Base-by-base conservation (phyloP, 2,329 filamentous ascomycete genomes). In the Helicocarpus griseus region DNA sequence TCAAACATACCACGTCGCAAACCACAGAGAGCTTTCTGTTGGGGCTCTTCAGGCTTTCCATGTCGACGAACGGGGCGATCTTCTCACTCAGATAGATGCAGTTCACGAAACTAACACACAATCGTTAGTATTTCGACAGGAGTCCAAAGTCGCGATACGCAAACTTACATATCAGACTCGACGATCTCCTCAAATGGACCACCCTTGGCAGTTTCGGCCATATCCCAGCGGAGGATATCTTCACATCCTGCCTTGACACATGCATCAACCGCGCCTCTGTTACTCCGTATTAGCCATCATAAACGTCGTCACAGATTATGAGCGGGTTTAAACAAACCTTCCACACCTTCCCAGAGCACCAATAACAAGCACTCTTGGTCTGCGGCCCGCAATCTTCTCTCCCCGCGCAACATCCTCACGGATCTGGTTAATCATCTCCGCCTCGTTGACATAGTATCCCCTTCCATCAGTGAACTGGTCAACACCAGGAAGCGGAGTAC, bases 81-180 rank as follows among this genome's bases (percentile, higher is more conserved):
- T 84, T 80, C 60, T 81, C 75, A 55, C 77, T 81, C 39, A 96
- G 82, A 73, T 95, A 95, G 67, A 95, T 91, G 78, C 86, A 89
- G 75, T 93, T 94, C 68, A 93, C 77, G 65, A 89, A 88, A 64
- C 89, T 84, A 62, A 87, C 83, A 54, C 61, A 49, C n/a, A 64
- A 61, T 35, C 4, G 24, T 41, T 13, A 21, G 21, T 6, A 36
- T 28, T 17, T 26, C 46, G 14, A 29, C 3, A 33, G 8, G n/a
- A 36, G 45, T 29, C 14, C 3, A 6, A 1, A 21, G 24, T 28
- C 13, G 29, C 29, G 29, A 17, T 24, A n/a, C 9, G 4, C 21
- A 11, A 39, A 51, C 57, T 33, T 74, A 77, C 56, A 77, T 69
- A 60, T 75, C 71, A 3, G 65, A 78, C 69, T 88, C 79, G 44